These are phyloP conservation scores for Ceriops decandra DNA, from an alignment of 345 rosid species.

Conservation along the genomic window DNA sequence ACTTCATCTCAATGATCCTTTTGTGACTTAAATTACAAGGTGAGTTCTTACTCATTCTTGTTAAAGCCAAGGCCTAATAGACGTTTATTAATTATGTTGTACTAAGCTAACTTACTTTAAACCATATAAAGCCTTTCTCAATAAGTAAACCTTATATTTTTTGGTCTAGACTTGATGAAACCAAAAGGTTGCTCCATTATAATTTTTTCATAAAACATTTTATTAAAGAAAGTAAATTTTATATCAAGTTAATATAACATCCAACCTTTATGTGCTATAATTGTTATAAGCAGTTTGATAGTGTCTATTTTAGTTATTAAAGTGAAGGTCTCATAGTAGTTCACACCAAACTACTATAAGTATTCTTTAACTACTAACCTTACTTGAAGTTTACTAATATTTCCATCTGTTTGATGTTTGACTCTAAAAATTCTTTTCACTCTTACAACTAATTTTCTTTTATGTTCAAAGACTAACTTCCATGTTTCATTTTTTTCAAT, in stretches of 20 bases:
- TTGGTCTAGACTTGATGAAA: neutral
- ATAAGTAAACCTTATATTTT: neutral
- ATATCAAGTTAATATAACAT: neutral
- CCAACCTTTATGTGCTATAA: neutral
- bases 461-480: neutral
- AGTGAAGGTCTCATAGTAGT: neutral
- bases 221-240: neutral
- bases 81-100: neutral
- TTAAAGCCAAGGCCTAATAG: neutral
- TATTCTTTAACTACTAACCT: neutral
- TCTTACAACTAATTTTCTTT: neutral
- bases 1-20: neutral
- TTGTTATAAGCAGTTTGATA: neutral
- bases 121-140: neutral
- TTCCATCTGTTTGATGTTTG: neutral
- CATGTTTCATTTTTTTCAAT: neutral
- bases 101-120: neutral
- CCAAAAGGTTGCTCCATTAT: neutral
- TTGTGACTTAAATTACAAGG: neutral
- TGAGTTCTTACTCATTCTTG: neutral
- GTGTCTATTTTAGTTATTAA: neutral
- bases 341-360: neutral
- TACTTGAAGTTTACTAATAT: neutral
- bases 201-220: neutral
- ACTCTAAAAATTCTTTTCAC: neutral